Base-by-base conservation (phyloP, 2,329 filamentous ascomycete genomes). In the Exophiala spinifera region DNA sequence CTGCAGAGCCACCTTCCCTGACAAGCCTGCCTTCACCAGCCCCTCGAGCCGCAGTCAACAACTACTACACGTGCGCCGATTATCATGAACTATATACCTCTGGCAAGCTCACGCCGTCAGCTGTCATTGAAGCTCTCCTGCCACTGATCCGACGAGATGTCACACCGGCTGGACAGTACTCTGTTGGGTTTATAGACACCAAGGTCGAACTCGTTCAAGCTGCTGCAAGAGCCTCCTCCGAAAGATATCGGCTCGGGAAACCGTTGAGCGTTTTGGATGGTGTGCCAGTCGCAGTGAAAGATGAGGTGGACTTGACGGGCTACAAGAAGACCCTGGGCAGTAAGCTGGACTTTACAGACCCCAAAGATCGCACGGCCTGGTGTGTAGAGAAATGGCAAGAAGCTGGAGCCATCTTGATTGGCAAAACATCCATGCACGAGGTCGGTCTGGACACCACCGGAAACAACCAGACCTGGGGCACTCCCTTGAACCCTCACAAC, bases 201-300 rank as follows among this genome's bases (percentile, higher is more conserved):
- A 80, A 86, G 50, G 78, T 78, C 7, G 81, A 88, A 19, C 70
- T 81, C 15, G 81, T 88, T 1, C 76, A 84, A 3, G 79, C 80
- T 33, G 86, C 89, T 1, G 90, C 91, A 0, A 79, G 79, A 62
- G 87, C 81, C 6, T 94, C 89, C 1, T 87, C 89, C 0, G 76
- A 81, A 66, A 78, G 91, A 43, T 95, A 87, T 70, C 81, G 82
- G 54, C 74, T 78, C 14, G 87, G 88, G 0, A 78, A 79, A 57
- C 79, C 84, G 0, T 69, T 90, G 14, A 79, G 88, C 11, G 73
- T 88, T 4, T 74, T 95, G 6, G 91, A 96, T 64, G 91, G 91
- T 11, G 83, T 95, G 1, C 91, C 90, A 0, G 81, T 95, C 46
- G 87, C 86, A 0, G 82, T 94, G 63, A 95, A 96, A 72, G 90